A percentile compares a stretch with the other conserved stretches of the same genome.
Conservation (phyloP, 2,329 filamentous ascomycete genomes). For the Cladorrhinum sp. region DNA sequence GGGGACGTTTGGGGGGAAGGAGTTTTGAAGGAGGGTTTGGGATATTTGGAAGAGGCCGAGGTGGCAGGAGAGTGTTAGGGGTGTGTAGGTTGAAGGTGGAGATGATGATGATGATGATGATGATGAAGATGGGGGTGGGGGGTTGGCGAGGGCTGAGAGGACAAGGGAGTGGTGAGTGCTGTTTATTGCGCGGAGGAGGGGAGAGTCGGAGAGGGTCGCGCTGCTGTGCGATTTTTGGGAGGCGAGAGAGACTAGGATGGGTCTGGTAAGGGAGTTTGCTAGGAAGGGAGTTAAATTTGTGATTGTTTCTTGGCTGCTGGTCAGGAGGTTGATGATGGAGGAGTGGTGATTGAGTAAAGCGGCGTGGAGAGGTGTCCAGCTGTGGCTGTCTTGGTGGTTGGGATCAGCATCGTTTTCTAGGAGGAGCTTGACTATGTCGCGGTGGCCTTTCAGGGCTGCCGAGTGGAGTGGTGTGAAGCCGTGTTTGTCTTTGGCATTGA, state of each 20-base stretch:
- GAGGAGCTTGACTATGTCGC: conserved; percentile 20
- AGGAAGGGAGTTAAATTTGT: not conserved
- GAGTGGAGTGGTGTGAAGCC: not conserved
- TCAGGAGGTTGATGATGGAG: not conserved
- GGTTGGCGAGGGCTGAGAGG: not conserved
- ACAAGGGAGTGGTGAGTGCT: not conserved
- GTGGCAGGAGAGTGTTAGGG: not conserved
- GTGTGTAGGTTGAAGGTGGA: not conserved
- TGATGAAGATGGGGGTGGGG: not conserved
- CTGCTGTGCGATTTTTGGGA: not conserved
- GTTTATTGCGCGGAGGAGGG: not conserved
- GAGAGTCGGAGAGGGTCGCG: not conserved
- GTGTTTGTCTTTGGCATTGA: not conserved
- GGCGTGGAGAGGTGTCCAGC: conserved; percentile 35
- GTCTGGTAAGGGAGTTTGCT: not conserved
- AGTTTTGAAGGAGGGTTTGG: not conserved
- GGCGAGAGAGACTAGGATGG: not conserved
- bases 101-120: not conserved
- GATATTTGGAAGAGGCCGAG: not conserved
- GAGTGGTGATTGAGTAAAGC: not conserved
- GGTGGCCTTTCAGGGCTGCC: conserved; percentile 28
- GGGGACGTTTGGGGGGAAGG: not conserved
- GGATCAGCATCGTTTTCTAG: conserved; percentile 29
- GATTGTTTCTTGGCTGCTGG: not conserved
- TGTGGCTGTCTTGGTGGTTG: conserved; percentile 24